A percentile compares a stretch with the other conserved stretches of the same genome.
These are phyloP conservation scores for Bruguiera gymnorhiza DNA, from an alignment of 345 rosid species.

Conservation along the genomic window DNA sequence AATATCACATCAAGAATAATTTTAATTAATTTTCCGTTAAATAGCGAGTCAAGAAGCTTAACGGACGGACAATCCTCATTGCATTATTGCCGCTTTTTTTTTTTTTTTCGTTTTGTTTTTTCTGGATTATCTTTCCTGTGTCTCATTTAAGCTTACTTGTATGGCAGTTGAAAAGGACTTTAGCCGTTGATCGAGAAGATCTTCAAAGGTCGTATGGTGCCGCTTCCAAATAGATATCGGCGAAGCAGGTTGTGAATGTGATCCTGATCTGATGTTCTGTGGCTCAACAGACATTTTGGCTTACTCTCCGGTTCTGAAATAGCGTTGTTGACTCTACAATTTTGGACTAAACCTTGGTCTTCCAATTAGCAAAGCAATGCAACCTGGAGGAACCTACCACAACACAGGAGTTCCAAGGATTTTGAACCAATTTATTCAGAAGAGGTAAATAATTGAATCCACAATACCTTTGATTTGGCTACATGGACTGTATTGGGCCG, in stretches of 20 bases:
- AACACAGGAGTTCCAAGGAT: background rate
- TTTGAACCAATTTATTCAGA: background rate
- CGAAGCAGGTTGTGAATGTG: constrained; percentile 1
- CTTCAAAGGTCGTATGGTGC: constrained; percentile 5
- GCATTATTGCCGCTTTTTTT: background rate
- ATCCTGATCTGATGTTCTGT: background rate
- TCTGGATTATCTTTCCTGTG: constrained; percentile 6
- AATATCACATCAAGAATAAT: constrained; percentile 6
- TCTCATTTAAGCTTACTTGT: background rate
- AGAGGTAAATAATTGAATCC: background rate
- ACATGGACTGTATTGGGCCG: too few species aligned
- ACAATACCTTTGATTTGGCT: too few species aligned
- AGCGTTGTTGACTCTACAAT: too few species aligned
- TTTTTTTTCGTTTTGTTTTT: background rate
- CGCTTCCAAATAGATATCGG: constrained; percentile 26
- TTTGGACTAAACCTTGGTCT: too few species aligned
- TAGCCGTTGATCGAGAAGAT: constrained; percentile 19
- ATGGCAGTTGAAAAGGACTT: constrained; percentile 30
- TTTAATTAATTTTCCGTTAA: constrained; percentile 22
- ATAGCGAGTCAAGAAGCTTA: constrained; percentile 44
- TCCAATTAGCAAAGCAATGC: background rate
- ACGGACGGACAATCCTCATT: constrained; percentile 33
- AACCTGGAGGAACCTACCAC: background rate
- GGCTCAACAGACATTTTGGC: too few species aligned
- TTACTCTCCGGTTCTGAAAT: too few species aligned